Evolutionary conservation across 805 yeast species (phyloP), one percentile per base, ranked within the genome.

Genomic region (Yarrowia yakushimensis): DNA sequence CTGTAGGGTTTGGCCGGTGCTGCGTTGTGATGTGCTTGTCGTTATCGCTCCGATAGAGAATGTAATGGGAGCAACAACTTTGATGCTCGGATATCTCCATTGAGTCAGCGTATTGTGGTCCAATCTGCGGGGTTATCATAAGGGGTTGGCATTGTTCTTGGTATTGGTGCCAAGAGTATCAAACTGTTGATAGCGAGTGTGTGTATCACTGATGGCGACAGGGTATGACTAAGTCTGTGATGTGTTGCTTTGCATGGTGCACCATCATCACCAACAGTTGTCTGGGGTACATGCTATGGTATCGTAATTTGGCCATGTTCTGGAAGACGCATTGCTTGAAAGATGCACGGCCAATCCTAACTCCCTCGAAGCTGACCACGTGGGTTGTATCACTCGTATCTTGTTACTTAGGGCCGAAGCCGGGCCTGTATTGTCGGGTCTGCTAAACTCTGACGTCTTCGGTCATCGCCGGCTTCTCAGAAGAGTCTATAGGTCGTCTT

Each of bases 391-490:
- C n/a, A 13, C 8, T 27, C 50, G 50, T 43, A 43, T 43, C 50
- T 17, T 9, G 2, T 3, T 28, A 3, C 5, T 18, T 5, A 12
- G 36, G 36, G 25, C 52, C 36, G 36, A 4, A 30, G 25, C 12
- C 52, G 52, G 52, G 36, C 52, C 52, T 28, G 23, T 18, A 3
- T 12, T 5, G 5, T 7, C 9, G 27, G 13, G 34, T 36, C 18
- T 18, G 50, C 37, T 36, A 45, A 45, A 45, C 52, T 45, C 52
- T 28, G 52, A 10, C 6, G 8, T 11, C 52, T 45, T 45, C 52
- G 52, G 52, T 30, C 52, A 30, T 45, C 36, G 25, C 52, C 52
- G 52, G n/a, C n/a, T n/a, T n/a, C n/a, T n/a, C n/a, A n/a, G 18
- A 17, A 5, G 15, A 4, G 33, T 33, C 33, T 11, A 43, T 17